Evolutionary conservation across 2,329 filamentous ascomycete genomes (phyloP).

Genomic region (Pseudogymnoascus sp.): DNA sequence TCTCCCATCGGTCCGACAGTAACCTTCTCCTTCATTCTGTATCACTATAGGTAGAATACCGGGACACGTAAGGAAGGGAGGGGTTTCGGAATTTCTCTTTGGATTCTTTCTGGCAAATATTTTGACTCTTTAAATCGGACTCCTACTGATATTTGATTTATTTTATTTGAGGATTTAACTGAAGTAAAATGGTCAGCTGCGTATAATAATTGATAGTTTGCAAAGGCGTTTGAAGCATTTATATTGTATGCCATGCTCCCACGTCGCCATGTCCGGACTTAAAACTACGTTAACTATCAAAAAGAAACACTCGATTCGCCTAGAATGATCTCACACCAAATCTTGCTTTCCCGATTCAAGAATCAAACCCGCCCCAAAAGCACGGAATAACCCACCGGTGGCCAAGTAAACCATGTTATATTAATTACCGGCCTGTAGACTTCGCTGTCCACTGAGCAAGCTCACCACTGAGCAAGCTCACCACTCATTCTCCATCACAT

Average conservation of each 20-base stretch:
- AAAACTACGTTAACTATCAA: not conserved
- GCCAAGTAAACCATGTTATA: not conserved
- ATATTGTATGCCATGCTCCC: not conserved
- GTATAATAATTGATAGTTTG: slow-evolving; percentile 10
- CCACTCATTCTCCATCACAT: not conserved
- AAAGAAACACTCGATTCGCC: not conserved
- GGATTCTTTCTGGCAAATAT: too few species aligned
- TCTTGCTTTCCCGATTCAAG: not conserved
- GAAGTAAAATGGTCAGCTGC: not conserved
- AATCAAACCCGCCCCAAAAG: not conserved
- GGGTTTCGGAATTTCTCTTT: too few species aligned
- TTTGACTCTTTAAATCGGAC: too few species aligned
- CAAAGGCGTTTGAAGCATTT: not conserved
- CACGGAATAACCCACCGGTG: not conserved
- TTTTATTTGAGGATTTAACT: too few species aligned
- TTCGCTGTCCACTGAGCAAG: not conserved
- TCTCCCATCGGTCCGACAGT: too few species aligned
- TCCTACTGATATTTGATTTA: too few species aligned
- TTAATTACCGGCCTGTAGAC: not conserved
- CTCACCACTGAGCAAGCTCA: not conserved
- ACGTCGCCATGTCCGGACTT: not conserved
- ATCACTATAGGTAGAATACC: too few species aligned
- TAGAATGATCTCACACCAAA: not conserved
- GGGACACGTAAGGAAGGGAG: too few species aligned
- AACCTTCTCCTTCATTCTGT: too few species aligned